A percentile compares a stretch with the other conserved stretches of the same genome.
Evolutionary conservation across 768 basidiomycete species (phyloP).

Genomic region (Pleurotus djamor): DNA sequence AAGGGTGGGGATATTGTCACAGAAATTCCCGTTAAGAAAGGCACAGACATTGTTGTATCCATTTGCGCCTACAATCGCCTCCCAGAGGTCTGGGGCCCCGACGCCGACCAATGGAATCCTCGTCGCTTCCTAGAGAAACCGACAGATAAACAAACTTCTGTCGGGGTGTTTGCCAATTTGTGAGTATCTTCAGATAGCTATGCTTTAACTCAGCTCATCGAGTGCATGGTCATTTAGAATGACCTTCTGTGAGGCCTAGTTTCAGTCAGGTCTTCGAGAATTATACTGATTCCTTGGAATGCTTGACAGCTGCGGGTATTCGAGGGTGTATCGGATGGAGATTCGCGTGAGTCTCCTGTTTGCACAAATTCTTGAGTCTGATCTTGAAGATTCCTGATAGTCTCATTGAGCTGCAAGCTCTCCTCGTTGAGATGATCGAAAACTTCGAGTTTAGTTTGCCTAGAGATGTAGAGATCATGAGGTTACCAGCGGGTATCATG

Average conservation of each 20-base stretch:
- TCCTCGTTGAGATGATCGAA: slow-evolving; percentile 34
- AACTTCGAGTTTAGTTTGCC: slow-evolving; percentile 36
- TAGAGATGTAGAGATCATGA: slow-evolving; percentile 23
- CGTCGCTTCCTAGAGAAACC: slow-evolving; percentile 11
- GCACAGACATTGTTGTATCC: slow-evolving; percentile 29
- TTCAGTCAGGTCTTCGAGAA: neutral
- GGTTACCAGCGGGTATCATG: slow-evolving; percentile 27
- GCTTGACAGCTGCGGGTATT: slow-evolving; percentile 5
- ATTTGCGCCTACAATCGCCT: slow-evolving; percentile 33
- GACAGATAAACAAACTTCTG: slow-evolving; percentile 12
- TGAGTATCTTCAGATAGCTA: slow-evolving; percentile 10
- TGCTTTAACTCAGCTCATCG: too few species aligned
- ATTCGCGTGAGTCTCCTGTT: slow-evolving; percentile 15
- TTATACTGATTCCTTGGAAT: neutral
- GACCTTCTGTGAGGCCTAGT: neutral
- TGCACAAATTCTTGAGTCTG: slow-evolving; percentile 7
- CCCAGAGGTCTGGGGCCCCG: slow-evolving; percentile 15
- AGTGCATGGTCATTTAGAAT: neutral
- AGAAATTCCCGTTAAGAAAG: slow-evolving; percentile 32
- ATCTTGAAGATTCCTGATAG: too few species aligned
- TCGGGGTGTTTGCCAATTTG: slow-evolving; percentile 22
- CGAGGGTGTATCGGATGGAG: slow-evolving; percentile 12
- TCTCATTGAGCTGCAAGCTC: slow-evolving; percentile 35
- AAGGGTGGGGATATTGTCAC: slow-evolving; percentile 25
- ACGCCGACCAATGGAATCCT: slow-evolving; percentile 18